Base-by-base conservation (phyloP, 345 rosid genomes). In the Sisymbrium altissimum region DNA sequence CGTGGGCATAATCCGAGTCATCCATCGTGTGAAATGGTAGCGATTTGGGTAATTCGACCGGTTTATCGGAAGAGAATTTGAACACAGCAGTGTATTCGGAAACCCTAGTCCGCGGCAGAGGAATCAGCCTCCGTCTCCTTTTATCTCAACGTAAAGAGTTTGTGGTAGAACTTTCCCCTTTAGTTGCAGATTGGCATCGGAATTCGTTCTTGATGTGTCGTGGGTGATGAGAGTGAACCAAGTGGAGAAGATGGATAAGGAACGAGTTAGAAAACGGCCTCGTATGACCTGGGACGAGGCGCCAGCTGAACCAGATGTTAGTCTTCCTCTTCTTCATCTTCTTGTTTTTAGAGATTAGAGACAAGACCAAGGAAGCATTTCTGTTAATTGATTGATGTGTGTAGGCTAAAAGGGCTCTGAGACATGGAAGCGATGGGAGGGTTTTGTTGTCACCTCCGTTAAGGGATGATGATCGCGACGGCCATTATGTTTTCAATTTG, bases 381-480 rank as follows among this genome's bases (percentile, higher is more conserved):
- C 12, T 62, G 17, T 1, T n/a, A n/a, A n/a, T 48, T 3, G 19
- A 1, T 46, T 0, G 1, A 2, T 50, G n/a, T 30, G 82, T 68
- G 63, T 78, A 88, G 93, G 86, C 79, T 67, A 82, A 83, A 73
- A 76, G 81, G 54, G 70, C 74, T 78, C 27, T 62, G 65, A 65
- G 78, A 68, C 68, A 70, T 30, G 74, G 80, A 64, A 70, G 39
- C 70, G 78, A 73, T 57, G 50, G 82, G 19, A 81, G 79, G 72
- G 64, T 68, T 19, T 73, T 66, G 36, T 68, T 66, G 30, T 83
- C 92, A 40, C 95, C 95, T 58, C 86, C 92, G 0, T 64, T 73
- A 45, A 81, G 92, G 43, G 82, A 87, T 14, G 95, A 87, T 76
- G 95, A 89, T 78, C 85, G 83, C 5, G 89, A 87, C 6, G 95